phyloP scores from a whole-genome alignment of 768 basidiomycete species.

The Clathrus columnatus region DNA sequence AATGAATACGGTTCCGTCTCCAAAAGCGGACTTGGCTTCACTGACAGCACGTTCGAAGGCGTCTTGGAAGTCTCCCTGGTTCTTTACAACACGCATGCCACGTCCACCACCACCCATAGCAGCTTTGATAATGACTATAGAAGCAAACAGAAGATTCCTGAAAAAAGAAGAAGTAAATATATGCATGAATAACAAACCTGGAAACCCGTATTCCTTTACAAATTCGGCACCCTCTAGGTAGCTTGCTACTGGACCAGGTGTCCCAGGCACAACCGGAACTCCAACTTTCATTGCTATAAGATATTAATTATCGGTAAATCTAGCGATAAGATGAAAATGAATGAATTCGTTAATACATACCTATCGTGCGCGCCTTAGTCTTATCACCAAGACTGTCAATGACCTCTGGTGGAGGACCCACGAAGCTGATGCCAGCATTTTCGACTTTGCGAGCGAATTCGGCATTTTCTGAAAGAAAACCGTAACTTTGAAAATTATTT shows the following conservation, averaged over 20 bases:
- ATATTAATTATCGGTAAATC: not conserved
- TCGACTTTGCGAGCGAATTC: conserved; percentile 97
- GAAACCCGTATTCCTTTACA: conserved; percentile 94
- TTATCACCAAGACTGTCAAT: conserved; percentile 98
- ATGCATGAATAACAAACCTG: conserved; percentile 39
- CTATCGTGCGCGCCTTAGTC: conserved; percentile 89
- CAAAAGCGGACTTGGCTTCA: conserved; percentile 95
- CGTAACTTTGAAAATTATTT: conserved; percentile 52
- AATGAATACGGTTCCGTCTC: conserved; percentile 98
- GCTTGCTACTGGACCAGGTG: conserved; percentile 80
- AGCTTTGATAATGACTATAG: conserved; percentile 95
- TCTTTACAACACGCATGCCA: conserved; percentile 97
- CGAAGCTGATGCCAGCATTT: conserved; percentile 92
- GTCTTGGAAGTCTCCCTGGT: conserved; percentile 83
- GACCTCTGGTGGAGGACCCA: conserved; percentile 91
- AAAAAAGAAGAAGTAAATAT: not conserved
- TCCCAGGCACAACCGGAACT: conserved; percentile 96
- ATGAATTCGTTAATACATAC: conserved; percentile 30
- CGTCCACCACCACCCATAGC: conserved; percentile 98
- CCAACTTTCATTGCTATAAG: conserved; percentile 72
- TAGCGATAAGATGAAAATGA: conserved; percentile 5
- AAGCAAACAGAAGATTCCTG: conserved; percentile 3
- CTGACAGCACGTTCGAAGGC: conserved; percentile 87
- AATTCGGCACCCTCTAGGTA: conserved; percentile 80
- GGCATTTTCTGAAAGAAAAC: conserved; percentile 97